These are phyloP conservation scores for Hygrophorus russula DNA, from an alignment of 768 basidiomycete genomes.

Conservation along the genomic window DNA sequence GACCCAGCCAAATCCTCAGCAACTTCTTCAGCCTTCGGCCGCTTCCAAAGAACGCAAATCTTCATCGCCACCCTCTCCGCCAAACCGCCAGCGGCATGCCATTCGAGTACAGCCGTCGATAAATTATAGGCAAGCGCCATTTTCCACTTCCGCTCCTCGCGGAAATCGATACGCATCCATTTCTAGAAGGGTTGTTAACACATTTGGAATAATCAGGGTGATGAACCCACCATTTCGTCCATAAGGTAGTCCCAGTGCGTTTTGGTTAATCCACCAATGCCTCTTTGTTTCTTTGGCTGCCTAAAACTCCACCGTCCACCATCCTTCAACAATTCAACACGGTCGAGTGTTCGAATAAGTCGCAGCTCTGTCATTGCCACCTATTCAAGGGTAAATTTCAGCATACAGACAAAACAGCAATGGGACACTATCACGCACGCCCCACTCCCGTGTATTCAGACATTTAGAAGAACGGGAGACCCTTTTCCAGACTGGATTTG, in stretches of 20 bases:
- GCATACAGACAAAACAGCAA: not conserved
- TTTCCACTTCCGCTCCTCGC: slow-evolving; percentile 93
- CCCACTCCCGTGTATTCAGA: slow-evolving; percentile 72
- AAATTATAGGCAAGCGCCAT: slow-evolving; percentile 73
- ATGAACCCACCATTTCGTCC: slow-evolving; percentile 79
- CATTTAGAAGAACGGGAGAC: slow-evolving; percentile 67
- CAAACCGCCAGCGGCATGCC: slow-evolving; percentile 64
- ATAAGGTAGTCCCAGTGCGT: slow-evolving; percentile 93
- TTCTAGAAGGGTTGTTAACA: slow-evolving; percentile 36
- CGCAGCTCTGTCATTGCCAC: slow-evolving; percentile 73
- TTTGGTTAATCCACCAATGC: slow-evolving; percentile 62
- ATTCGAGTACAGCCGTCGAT: slow-evolving; percentile 74
- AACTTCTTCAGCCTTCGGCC: slow-evolving; percentile 28
- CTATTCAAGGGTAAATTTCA: slow-evolving; percentile 24
- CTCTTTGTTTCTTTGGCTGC: slow-evolving; percentile 90
- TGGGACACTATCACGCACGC: slow-evolving; percentile 40
- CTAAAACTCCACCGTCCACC: slow-evolving; percentile 82
- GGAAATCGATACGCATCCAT: slow-evolving; percentile 95
- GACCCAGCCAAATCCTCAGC: slow-evolving; percentile 12
- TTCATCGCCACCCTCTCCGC: slow-evolving; percentile 58
- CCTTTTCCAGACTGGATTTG: slow-evolving; percentile 68
- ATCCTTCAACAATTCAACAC: slow-evolving; percentile 75
- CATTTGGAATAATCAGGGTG: not conserved
- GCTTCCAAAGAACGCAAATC: slow-evolving; percentile 57
- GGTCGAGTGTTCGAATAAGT: slow-evolving; percentile 69